phyloP scores from a whole-genome alignment of 2,329 filamentous ascomycete species.

The Alternaria infectoria region DNA sequence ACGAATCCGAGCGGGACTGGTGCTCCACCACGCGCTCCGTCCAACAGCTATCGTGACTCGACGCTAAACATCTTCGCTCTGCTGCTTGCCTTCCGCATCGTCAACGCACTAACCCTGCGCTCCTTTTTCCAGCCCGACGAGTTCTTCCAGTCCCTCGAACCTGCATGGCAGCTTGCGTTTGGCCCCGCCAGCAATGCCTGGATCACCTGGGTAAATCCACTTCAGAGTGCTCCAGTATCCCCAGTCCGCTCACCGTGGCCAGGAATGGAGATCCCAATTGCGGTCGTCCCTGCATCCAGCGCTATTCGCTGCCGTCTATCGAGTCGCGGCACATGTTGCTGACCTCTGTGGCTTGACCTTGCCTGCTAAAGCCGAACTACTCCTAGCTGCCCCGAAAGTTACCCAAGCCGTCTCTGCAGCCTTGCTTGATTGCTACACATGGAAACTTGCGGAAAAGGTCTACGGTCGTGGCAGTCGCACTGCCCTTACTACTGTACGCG shows the following conservation, averaged over 20 bases:
- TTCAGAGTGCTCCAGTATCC: constrained; percentile 7
- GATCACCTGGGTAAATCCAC: constrained; percentile 84
- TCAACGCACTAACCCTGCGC: constrained; percentile 77
- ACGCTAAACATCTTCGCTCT: constrained; percentile 35
- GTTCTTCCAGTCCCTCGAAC: constrained; percentile 94
- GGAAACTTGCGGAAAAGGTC: constrained; percentile 75
- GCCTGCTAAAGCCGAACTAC: constrained; percentile 67
- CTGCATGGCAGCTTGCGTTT: constrained; percentile 89
- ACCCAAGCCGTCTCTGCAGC: constrained; percentile 81
- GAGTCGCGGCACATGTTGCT: constrained; percentile 64
- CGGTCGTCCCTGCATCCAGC: constrained; percentile 91
- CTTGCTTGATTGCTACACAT: constrained; percentile 83
- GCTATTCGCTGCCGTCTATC: constrained; percentile 80
- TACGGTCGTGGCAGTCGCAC: constrained; percentile 71
- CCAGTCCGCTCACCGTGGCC: constrained; percentile 39
- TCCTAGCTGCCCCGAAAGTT: constrained; percentile 75
- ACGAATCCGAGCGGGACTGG: constrained; percentile 34
- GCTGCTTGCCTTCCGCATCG: constrained; percentile 72
- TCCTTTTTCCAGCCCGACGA: constrained; percentile 99
- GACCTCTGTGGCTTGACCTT: constrained; percentile 60
- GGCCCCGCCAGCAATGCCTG: constrained; percentile 79
- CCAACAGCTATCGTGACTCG: constrained; percentile 42
- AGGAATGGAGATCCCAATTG: constrained; percentile 93
- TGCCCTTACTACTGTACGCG: constrained; percentile 73
- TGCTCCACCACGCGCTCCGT: constrained; percentile 24